Base-by-base conservation (phyloP, 2,329 filamentous ascomycete genomes). In the Exserohilum turcica region DNA sequence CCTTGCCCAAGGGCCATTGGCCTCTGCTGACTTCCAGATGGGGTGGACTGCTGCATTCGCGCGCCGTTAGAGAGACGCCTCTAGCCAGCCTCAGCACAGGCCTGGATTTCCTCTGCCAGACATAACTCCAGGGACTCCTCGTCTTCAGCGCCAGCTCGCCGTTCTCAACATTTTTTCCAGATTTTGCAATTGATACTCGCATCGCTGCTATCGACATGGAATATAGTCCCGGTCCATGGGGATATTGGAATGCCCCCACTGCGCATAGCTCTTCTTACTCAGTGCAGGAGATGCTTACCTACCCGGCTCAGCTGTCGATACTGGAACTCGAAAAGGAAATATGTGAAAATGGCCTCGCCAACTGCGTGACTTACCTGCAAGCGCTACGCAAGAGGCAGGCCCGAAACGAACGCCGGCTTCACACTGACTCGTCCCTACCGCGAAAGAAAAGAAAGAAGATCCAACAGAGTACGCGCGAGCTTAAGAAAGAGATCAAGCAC, bases 381-480 rank as follows among this genome's bases (percentile, higher is more conserved):
- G 65, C 61, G 9, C 61, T 74, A 13, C 67, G 67, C 38, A 68
- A 71, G 48, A 70, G 65, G 57, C 69, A 67, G 43, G 64, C 54
- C 28, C 64, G 57, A 9, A 67, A 61, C 36, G 60, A 66, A n/a
- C 60, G 59, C 3, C 55, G 58, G 6, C 52, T 73, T 21, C 53
- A 38, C 19, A 28, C 43, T 6, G 59, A 58, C 13, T 54, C 52
- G 2, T 45, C 37, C 7, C 52, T 35, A 12, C 61, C 60, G 10
- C 57, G 62, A 29, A 60, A 64, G 32, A 74, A 71, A 50, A 64
- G 53, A 52, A 73, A 73, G 59, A 68, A 62, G 57, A 61, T 68
- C 1, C 53, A 60, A 32, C 69, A 74, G 21, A 63, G 48, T 29
- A 65, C 60, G 49, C 68, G 63, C 43, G 51, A 65, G 19, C 63